Evolutionary conservation across 2,329 filamentous ascomycete genomes (phyloP).

Genomic region (Diaporthe amygdali): DNA sequence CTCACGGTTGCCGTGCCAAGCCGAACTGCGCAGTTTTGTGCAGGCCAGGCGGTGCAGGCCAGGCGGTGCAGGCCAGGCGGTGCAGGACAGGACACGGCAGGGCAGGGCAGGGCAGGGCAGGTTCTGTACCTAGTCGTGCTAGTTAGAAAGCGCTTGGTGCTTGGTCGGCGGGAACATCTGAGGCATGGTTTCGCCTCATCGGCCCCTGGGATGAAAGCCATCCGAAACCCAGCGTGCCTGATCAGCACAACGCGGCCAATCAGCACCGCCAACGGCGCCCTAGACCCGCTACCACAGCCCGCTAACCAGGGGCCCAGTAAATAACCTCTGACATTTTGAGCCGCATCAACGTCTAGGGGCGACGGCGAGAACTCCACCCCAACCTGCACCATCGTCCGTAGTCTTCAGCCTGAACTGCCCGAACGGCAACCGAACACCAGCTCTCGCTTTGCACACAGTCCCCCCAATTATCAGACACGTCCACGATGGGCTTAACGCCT

Average conservation of each 20-base stretch:
- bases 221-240: constrained; percentile 44
- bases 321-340: constrained; percentile 33
- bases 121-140: too few relatives aligned
- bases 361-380: background rate
- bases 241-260: constrained; percentile 29
- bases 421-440: background rate
- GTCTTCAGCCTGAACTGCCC: background rate
- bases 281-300: constrained; percentile 31
- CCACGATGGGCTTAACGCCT: background rate
- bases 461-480: background rate
- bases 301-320: constrained; percentile 26
- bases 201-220: constrained; percentile 32
- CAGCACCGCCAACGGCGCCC: background rate
- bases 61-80: background rate
- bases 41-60: background rate
- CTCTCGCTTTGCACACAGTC: background rate
- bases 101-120: too few relatives aligned
- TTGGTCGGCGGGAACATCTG: constrained; percentile 5
- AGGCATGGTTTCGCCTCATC: constrained; percentile 44
- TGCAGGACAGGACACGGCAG: background rate
- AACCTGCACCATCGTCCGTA: constrained; percentile 1
- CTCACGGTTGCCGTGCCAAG: background rate
- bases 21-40: background rate
- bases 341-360: constrained; percentile 32
- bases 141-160: too few relatives aligned